A percentile compares a stretch with the other conserved stretches of the same genome.
Evolutionary conservation across 805 yeast species (phyloP).

Genomic region (Saturnispora serradocipensis): DNA sequence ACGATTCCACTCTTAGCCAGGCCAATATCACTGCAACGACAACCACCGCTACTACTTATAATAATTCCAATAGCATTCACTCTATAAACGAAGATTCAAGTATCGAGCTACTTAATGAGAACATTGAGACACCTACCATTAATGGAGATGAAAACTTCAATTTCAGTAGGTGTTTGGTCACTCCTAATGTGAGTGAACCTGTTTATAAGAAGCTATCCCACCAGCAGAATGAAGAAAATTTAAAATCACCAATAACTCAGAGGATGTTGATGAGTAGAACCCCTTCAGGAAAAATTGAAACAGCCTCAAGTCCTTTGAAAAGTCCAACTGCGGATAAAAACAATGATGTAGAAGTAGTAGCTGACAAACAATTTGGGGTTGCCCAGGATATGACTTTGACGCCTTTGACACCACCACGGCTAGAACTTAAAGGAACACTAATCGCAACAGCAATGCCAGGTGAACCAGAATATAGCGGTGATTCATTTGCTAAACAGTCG

Average conservation of each 20-base stretch:
- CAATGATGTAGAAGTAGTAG: neutral
- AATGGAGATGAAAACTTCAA: neutral
- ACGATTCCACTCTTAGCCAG: neutral
- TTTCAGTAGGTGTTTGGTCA: neutral
- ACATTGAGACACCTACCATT: neutral
- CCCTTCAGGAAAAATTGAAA: conserved; percentile 2
- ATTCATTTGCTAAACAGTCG: neutral
- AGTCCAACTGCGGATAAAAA: neutral
- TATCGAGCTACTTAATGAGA: neutral
- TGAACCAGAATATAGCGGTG: neutral
- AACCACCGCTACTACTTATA: neutral
- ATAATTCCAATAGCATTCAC: neutral
- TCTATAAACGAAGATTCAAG: neutral
- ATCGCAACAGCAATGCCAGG: neutral
- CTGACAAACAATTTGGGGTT: neutral
- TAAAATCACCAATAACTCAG: conserved; percentile 2
- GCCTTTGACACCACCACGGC: neutral
- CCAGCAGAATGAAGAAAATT: neutral
- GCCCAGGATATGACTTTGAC: neutral
- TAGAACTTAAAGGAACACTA: neutral
- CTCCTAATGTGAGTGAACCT: conserved; percentile 3
- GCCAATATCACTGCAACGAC: neutral
- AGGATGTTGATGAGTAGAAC: conserved; percentile 7
- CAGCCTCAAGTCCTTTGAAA: neutral
- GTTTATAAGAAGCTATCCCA: conserved; percentile 4